A percentile compares a stretch with the other conserved stretches of the same genome.
Conservation (phyloP, 768 basidiomycete genomes). For the Auriscalpium microsporum region DNA sequence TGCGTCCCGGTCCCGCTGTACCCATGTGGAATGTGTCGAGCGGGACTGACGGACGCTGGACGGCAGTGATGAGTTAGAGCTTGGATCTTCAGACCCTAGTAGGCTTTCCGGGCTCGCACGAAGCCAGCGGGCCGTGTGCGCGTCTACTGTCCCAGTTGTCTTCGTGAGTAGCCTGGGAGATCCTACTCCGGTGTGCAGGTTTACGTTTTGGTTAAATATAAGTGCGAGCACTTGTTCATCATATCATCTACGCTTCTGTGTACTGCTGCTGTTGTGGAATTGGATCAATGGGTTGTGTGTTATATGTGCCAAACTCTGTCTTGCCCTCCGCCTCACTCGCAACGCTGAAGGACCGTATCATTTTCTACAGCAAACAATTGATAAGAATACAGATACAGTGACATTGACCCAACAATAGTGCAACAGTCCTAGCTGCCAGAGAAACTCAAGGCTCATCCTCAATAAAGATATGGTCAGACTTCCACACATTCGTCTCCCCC, state of each 20-base stretch:
- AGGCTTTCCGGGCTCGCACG: slow-evolving; percentile 3
- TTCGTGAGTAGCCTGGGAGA: background rate
- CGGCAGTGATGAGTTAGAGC: slow-evolving; percentile 13
- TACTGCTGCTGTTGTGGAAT: too few species aligned
- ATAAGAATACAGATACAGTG: slow-evolving; percentile 11
- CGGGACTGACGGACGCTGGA: background rate
- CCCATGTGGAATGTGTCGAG: background rate
- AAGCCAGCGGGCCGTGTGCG: too few species aligned
- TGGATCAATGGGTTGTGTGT: too few species aligned
- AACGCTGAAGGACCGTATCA: too few species aligned
- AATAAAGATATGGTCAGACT: slow-evolving; percentile 70
- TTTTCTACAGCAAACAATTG: too few species aligned
- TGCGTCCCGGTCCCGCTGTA: background rate
- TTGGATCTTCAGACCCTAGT: slow-evolving; percentile 24
- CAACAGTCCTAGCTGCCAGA: slow-evolving; percentile 28
- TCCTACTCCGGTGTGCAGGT: too few species aligned
- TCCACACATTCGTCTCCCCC: slow-evolving; percentile 41
- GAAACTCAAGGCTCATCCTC: slow-evolving; percentile 39
- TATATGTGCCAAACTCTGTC: too few species aligned
- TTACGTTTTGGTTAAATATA: background rate
- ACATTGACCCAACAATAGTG: slow-evolving; percentile 38
- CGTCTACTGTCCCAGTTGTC: too few species aligned
- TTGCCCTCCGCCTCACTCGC: too few species aligned
- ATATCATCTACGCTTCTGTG: too few species aligned
- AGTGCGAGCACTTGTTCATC: background rate